phyloP scores from a whole-genome alignment of 768 basidiomycete species.

The Hydnomerulius pinastri region DNA sequence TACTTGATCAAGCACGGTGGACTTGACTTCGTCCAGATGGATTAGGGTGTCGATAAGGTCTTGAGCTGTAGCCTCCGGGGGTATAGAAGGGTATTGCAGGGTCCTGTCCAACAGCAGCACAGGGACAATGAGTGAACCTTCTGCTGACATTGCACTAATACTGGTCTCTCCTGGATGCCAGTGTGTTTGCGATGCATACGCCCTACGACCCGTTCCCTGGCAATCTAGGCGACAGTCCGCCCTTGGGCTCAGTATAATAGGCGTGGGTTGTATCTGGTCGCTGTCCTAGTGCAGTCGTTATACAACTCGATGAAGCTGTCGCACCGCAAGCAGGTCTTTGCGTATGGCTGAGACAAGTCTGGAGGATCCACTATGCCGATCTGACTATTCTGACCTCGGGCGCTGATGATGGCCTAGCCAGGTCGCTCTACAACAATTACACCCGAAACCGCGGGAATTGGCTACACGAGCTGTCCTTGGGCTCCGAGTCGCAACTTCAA shows the following conservation, averaged over 20 bases:
- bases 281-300: background rate
- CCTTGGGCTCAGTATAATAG: too few relatives aligned
- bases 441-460: background rate
- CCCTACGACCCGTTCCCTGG: too few relatives aligned
- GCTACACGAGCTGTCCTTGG: too few relatives aligned
- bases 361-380: too few relatives aligned
- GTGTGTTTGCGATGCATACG: background rate
- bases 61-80: slow-evolving; percentile 52
- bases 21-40: slow-evolving; percentile 47
- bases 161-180: background rate
- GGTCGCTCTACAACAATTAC: too few relatives aligned
- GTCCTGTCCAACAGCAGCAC: slow-evolving; percentile 58
- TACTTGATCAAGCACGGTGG: slow-evolving; percentile 58
- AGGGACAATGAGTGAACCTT: slow-evolving; percentile 55
- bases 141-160: slow-evolving; percentile 25
- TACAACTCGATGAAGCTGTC: too few relatives aligned
- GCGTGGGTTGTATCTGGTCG: background rate
- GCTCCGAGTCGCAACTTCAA: too few relatives aligned
- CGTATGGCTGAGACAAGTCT: too few relatives aligned
- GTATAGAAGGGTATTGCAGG: slow-evolving; percentile 63
- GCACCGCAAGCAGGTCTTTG: too few relatives aligned
- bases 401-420: too few relatives aligned
- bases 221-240: too few relatives aligned
- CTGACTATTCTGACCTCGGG: too few relatives aligned
- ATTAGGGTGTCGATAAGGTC: slow-evolving; percentile 60